Percentiles rank a stretch among this genome's conserved stretches.
phyloP scores from a whole-genome alignment of 208 protist genomes.

The Phytomonas sp. region DNA sequence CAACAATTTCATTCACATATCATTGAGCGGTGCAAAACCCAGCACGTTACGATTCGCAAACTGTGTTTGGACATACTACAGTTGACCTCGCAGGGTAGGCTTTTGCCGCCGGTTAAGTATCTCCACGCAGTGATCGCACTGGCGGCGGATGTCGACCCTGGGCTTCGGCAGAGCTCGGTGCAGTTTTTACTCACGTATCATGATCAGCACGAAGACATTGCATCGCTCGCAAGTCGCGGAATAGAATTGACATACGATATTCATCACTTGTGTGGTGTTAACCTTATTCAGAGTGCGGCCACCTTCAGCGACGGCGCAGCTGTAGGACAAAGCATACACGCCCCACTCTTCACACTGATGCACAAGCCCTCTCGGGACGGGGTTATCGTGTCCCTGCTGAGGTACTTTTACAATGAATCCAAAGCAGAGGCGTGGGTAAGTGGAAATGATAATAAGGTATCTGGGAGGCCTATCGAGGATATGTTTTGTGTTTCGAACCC shows the following conservation, averaged over 20 bases:
- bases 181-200: constrained; percentile 25
- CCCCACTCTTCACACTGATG: constrained; percentile 33
- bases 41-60: constrained; percentile 27
- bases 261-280: constrained; percentile 36
- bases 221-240: constrained; percentile 26
- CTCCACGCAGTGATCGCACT: constrained; percentile 44
- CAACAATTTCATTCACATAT: constrained; percentile 56
- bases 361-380: constrained; percentile 48
- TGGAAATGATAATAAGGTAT: constrained; percentile 16
- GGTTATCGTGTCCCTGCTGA: constrained; percentile 44
- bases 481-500: constrained; percentile 19
- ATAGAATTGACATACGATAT: constrained; percentile 47
- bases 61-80: constrained; percentile 57
- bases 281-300: constrained; percentile 44
- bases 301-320: background rate
- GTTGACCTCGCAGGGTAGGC: constrained; percentile 40
- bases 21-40: constrained; percentile 25
- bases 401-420: constrained; percentile 58
- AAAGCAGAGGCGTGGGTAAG: constrained; percentile 38
- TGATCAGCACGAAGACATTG: constrained; percentile 52
- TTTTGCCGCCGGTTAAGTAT: constrained; percentile 68
- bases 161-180: constrained; percentile 37
- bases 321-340: constrained; percentile 26
- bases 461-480: background rate
- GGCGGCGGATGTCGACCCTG: constrained; percentile 32